phyloP scores from a whole-genome alignment of 306 rosid genomes.

The Lathyrus tuberosus region DNA sequence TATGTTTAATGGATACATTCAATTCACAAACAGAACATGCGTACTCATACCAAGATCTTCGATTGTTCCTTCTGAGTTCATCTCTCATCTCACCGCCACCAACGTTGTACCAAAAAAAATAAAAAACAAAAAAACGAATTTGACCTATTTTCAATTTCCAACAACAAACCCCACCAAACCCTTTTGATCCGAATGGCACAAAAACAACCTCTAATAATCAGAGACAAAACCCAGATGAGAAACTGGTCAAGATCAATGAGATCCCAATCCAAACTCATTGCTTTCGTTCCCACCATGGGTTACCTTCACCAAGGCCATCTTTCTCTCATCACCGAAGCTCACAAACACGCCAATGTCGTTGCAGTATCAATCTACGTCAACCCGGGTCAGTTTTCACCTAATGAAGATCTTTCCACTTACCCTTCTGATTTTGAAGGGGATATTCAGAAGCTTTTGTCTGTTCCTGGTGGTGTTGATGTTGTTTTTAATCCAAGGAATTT shows the following conservation, averaged over 20 bases:
- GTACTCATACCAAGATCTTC: no score
- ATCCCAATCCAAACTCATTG: constrained; percentile 65
- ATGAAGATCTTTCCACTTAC: constrained; percentile 83
- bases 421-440: constrained; percentile 86
- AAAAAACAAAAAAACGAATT: no score
- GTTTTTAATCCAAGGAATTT: constrained; percentile 73
- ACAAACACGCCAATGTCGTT: constrained; percentile 47
- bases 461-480: constrained; percentile 73
- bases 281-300: constrained; percentile 91
- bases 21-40: no score
- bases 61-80: no score
- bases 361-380: constrained; percentile 86
- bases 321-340: constrained; percentile 69
- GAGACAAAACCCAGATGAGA: constrained; percentile 66
- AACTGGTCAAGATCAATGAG: constrained; percentile 80
- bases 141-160: neutral
- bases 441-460: constrained; percentile 54
- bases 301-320: constrained; percentile 82
- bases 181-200: constrained; percentile 45
- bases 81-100: no score
- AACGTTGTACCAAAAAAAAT: no score
- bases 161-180: neutral
- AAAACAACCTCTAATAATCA: constrained; percentile 54
- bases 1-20: no score
- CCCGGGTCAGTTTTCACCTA: constrained; percentile 85